Evolutionary conservation across 176 grass and related monocot genomes (phyloP).

Genomic region (Avena eriantha): DNA sequence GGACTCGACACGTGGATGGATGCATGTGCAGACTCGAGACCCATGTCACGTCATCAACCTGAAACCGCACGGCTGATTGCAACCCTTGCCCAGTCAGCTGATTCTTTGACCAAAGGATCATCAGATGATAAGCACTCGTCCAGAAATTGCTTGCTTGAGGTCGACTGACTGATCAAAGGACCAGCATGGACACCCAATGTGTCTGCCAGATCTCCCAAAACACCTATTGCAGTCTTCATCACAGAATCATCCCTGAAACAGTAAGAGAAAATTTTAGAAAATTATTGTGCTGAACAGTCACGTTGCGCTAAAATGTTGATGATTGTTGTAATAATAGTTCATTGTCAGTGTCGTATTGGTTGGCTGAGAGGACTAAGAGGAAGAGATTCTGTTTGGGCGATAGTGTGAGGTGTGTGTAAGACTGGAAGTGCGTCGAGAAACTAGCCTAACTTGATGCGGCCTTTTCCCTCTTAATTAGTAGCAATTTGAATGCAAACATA

Average conservation of each 20-base stretch:
- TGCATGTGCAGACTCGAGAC: conserved; percentile 63
- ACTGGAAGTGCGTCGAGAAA: neutral
- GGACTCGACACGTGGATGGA: conserved; percentile 56
- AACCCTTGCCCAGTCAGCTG: conserved; percentile 82
- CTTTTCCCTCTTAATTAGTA: conserved; percentile 22
- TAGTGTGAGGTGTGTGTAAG: neutral
- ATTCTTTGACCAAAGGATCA: conserved; percentile 76
- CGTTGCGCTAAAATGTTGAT: neutral
- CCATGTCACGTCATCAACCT: conserved; percentile 58
- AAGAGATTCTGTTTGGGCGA: conserved; percentile 32
- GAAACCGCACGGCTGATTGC: conserved; percentile 81
- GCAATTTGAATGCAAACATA: conserved; percentile 15
- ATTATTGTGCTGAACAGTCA: neutral
- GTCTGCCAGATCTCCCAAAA: conserved; percentile 84
- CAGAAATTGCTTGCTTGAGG: conserved; percentile 69
- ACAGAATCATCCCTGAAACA: conserved; percentile 84
- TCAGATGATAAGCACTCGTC: conserved; percentile 82
- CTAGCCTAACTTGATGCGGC: neutral
- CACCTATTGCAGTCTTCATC: conserved; percentile 89
- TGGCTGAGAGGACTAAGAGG: conserved; percentile 20
- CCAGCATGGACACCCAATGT: conserved; percentile 77
- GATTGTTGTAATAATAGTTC: conserved; percentile 16
- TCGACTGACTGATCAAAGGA: conserved; percentile 68
- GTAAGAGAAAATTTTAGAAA: neutral
- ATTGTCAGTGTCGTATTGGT: neutral